Percentiles rank a stretch among this genome's conserved stretches.
These are phyloP conservation scores for Glebionis coronaria DNA, from an alignment of 129 eudicot genomes.

Conservation along the genomic window DNA sequence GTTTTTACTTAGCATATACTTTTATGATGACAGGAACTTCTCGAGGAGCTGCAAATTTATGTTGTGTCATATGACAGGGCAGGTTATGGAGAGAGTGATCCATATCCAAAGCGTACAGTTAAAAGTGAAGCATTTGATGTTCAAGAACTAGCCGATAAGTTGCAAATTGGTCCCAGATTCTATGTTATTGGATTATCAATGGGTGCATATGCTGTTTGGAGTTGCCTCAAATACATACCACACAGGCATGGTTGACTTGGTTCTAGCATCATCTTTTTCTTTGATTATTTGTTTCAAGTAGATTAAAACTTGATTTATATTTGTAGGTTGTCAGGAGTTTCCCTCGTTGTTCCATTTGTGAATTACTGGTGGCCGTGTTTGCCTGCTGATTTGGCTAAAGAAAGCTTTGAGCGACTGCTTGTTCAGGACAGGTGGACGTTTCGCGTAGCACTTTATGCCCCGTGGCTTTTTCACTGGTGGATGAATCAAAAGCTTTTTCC, in stretches of 20 bases:
- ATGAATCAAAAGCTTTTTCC: constrained; percentile 63
- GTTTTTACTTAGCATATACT: neutral
- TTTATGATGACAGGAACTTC: constrained; percentile 47
- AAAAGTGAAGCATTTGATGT: constrained; percentile 81
- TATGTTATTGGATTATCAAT: constrained; percentile 65
- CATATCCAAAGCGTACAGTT: constrained; percentile 64
- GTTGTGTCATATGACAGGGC: constrained; percentile 64
- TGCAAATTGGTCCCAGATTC: constrained; percentile 63
- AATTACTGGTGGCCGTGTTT: constrained; percentile 65
- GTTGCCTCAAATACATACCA: constrained; percentile 81
- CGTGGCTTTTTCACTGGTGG: constrained; percentile 72
- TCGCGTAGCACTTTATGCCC: constrained; percentile 55
- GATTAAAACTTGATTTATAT: neutral
- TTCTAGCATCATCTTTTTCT: constrained; percentile 2
- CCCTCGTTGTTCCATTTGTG: constrained; percentile 61
- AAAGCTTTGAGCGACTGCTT: constrained; percentile 32
- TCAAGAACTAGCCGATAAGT: constrained; percentile 71
- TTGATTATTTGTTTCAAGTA: neutral
- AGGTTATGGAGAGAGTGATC: constrained; percentile 92
- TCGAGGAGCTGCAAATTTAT: constrained; percentile 57
- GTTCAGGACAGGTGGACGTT: constrained; percentile 50
- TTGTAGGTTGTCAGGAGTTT: constrained; percentile 58
- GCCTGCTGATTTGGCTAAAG: constrained; percentile 39
- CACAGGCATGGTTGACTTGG: constrained; percentile 43
- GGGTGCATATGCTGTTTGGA: constrained; percentile 76